These are phyloP conservation scores for Microascus cirrosus DNA, from an alignment of 2,329 filamentous ascomycete species.

Conservation along the genomic window DNA sequence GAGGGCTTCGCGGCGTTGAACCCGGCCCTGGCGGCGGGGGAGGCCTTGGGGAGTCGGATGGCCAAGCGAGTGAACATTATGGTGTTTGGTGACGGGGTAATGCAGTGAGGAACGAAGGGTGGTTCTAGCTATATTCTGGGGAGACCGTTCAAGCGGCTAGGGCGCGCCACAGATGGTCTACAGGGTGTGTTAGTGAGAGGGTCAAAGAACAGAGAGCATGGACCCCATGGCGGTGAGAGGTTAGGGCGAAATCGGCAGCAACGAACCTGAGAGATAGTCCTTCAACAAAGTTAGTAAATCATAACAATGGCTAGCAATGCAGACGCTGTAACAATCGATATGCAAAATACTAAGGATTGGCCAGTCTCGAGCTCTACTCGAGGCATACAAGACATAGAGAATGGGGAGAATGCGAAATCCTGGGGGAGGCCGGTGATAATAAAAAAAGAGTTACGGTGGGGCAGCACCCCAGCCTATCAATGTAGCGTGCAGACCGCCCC, in stretches of 20 bases:
- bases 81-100: conserved; percentile 9
- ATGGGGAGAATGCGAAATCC: background rate
- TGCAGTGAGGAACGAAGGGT: conserved; percentile 8
- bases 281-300: conserved; percentile 18
- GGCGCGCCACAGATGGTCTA: conserved; percentile 30
- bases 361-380: conserved; percentile 4
- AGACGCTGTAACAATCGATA: background rate
- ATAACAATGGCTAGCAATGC: background rate
- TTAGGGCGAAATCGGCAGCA: conserved; percentile 1
- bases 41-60: conserved; percentile 39
- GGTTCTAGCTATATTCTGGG: conserved; percentile 5
- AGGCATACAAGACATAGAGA: background rate
- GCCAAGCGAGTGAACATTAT: conserved; percentile 51
- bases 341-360: background rate
- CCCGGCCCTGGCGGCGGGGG: conserved; percentile 30
- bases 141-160: conserved; percentile 12
- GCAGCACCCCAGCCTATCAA: background rate
- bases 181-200: conserved; percentile 10
- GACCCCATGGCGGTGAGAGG: conserved; percentile 32
- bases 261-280: conserved; percentile 69
- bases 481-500: conserved; percentile 2
- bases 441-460: background rate
- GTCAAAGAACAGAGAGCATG: background rate
- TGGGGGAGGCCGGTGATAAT: background rate
- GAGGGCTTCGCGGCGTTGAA: conserved; percentile 12